Percentiles rank a stretch among this genome's conserved stretches.
phyloP scores from a whole-genome alignment of 352 stramenopile genomes.

The Phytophthora boehmeriae region DNA sequence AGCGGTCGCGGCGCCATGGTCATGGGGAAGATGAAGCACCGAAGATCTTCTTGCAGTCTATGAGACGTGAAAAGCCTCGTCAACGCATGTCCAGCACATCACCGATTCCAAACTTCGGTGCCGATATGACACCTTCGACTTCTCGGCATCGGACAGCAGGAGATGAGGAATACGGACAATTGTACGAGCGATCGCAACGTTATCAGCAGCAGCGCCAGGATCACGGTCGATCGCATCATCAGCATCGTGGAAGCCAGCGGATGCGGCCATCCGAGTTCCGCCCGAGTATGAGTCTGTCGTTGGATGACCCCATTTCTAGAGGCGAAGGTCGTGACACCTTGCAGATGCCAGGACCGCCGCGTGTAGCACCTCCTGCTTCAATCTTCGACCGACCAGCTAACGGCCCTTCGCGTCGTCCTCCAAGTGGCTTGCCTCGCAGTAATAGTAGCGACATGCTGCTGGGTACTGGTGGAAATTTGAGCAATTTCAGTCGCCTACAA shows the following conservation, averaged over 20 bases:
- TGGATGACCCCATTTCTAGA: slow-evolving; percentile 40
- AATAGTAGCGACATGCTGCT: slow-evolving; percentile 35
- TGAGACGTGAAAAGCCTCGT: slow-evolving; percentile 46
- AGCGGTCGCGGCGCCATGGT: slow-evolving; percentile 25
- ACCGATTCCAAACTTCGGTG: slow-evolving; percentile 30
- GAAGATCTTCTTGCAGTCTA: slow-evolving; percentile 81
- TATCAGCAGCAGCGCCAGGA: slow-evolving; percentile 36
- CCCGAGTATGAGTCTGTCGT: slow-evolving; percentile 40
- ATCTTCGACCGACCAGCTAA: slow-evolving; percentile 67
- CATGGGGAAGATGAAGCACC: slow-evolving; percentile 29
- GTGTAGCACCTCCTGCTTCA: slow-evolving; percentile 38
- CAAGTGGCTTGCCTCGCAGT: slow-evolving; percentile 21
- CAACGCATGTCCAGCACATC: slow-evolving; percentile 37
- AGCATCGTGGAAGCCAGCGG: slow-evolving; percentile 30
- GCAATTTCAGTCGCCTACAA: slow-evolving; percentile 41
- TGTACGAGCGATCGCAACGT: slow-evolving; percentile 34
- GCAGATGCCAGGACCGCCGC: slow-evolving; percentile 28
- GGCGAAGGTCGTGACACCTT: slow-evolving; percentile 41
- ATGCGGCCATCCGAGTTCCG: slow-evolving; percentile 47
- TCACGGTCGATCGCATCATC: slow-evolving; percentile 21
- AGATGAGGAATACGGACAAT: slow-evolving; percentile 18
- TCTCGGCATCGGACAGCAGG: slow-evolving; percentile 20
- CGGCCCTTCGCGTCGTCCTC: slow-evolving; percentile 16
- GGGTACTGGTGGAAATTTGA: slow-evolving; percentile 22
- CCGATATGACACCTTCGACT: slow-evolving; percentile 21